phyloP scores from a whole-genome alignment of 1,284 basidiomycete species.

The Blastosporella zonata region DNA sequence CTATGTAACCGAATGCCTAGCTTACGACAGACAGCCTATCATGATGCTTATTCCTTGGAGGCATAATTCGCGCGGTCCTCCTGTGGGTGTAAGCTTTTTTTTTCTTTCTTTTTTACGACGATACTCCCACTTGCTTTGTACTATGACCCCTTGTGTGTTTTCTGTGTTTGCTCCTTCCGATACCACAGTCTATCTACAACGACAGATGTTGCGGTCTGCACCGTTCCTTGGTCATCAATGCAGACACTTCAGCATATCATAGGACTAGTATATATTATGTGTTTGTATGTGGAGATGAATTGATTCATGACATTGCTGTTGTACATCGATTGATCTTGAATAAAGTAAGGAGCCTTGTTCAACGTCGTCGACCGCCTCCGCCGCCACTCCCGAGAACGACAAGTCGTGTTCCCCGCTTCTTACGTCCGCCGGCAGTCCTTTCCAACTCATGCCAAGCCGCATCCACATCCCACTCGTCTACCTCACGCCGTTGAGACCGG shows the following conservation, averaged over 20 bases:
- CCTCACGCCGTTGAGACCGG: constrained; percentile 31
- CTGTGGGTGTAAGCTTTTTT: too few relatives aligned
- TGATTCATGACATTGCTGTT: constrained; percentile 12
- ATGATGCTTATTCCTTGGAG: constrained; percentile 9
- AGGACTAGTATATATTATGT: constrained; percentile 18
- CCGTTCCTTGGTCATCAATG: constrained; percentile 8
- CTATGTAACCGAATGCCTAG: constrained; percentile 6
- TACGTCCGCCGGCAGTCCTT: constrained; percentile 50
- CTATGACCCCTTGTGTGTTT: constrained; percentile 9
- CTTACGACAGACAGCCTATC: constrained; percentile 16
- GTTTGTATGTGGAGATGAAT: constrained; percentile 17
- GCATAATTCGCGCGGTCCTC: constrained; percentile 8
- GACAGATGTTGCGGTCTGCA: constrained; percentile 5
- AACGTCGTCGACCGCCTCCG: constrained; percentile 42
- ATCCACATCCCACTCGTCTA: constrained; percentile 77
- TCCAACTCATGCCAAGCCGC: constrained; percentile 81
- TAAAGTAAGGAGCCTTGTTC: constrained; percentile 11
- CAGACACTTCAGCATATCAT: constrained; percentile 14
- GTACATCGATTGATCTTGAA: constrained; percentile 15
- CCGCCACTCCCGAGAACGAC: constrained; percentile 70
- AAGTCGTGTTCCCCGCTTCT: constrained; percentile 62
- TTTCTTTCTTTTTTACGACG: constrained; percentile 4
- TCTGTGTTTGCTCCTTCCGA: constrained; percentile 9
- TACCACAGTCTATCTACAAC: constrained; percentile 16
- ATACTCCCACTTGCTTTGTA: constrained; percentile 9